A percentile compares a stretch with the other conserved stretches of the same genome.
These are phyloP conservation scores for Isochrysis galbana DNA, from an alignment of 78 protist genomes.

Conservation along the genomic window DNA sequence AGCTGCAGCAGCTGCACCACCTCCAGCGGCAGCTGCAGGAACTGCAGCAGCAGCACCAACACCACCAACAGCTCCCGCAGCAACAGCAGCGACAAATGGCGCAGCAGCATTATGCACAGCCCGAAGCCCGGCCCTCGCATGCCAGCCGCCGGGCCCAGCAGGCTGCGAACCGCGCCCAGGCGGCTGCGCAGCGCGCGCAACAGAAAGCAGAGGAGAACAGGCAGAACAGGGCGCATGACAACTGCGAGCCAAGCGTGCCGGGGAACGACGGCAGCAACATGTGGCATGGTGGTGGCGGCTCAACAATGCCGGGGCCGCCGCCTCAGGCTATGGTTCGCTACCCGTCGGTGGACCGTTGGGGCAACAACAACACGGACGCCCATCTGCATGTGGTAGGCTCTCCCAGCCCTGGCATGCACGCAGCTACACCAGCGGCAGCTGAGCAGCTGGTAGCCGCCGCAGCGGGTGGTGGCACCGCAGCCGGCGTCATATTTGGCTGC, in stretches of 20 bases:
- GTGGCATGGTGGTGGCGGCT: neutral
- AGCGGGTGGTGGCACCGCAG: neutral
- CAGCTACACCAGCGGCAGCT: neutral
- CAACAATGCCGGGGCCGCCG: neutral
- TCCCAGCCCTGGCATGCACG: neutral
- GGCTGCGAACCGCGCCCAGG: neutral
- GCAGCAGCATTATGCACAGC: neutral
- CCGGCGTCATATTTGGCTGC: conserved; percentile 9
- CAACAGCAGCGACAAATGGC: too few relatives aligned
- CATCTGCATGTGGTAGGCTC: neutral
- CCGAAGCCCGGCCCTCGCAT: neutral
- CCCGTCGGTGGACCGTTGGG: too few relatives aligned
- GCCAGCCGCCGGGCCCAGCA: neutral
- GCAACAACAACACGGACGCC: neutral
- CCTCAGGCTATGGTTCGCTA: too few relatives aligned
- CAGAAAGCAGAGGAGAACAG: neutral
- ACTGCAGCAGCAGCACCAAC: neutral
- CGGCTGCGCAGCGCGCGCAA: neutral
- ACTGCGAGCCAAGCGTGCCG: neutral
- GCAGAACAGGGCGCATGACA: neutral
- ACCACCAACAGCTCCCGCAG: neutral
- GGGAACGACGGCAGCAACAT: neutral
- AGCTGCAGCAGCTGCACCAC: neutral
- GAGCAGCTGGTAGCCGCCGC: neutral
- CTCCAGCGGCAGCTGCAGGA: neutral